phyloP scores from a whole-genome alignment of 805 yeast species.

The Tetrapisispora iriomotensis region DNA sequence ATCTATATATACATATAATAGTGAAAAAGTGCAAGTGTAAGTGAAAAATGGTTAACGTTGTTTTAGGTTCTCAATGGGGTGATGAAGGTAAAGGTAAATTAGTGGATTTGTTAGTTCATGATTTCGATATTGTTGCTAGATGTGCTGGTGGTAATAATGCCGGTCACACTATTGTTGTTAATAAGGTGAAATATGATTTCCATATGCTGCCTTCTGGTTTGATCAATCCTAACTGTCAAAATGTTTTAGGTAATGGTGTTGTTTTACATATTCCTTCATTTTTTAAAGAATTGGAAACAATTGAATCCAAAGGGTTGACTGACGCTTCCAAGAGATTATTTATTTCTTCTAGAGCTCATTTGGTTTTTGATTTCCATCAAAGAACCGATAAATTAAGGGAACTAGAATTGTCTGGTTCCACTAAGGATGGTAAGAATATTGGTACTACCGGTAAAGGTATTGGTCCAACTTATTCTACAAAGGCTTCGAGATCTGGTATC shows the following conservation, averaged over 20 bases:
- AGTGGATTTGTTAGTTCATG: conserved; percentile 89
- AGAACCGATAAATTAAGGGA: conserved; percentile 92
- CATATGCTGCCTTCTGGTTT: conserved; percentile 99
- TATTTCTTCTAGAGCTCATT: conserved; percentile 86
- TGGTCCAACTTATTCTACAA: conserved; percentile 96
- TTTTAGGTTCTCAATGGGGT: conserved; percentile 98
- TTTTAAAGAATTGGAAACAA: conserved; percentile 71
- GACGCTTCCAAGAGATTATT: conserved; percentile 58
- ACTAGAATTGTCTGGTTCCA: conserved; percentile 58
- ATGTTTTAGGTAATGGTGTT: conserved; percentile 91
- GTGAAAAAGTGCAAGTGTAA: neutral
- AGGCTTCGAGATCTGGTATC: conserved; percentile 92
- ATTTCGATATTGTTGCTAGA: conserved; percentile 93
- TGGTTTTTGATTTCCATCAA: conserved; percentile 97
- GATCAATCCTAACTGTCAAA: conserved; percentile 83
- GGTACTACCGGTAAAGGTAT: conserved; percentile 99
- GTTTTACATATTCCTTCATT: conserved; percentile 92
- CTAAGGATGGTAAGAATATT: conserved; percentile 61
- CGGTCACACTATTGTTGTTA: conserved; percentile 96
- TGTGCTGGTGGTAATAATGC: conserved; percentile 99
- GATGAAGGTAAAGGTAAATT: conserved; percentile 99
- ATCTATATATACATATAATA: neutral
- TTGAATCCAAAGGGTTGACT: conserved; percentile 71
- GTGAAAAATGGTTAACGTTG: conserved; percentile 52
- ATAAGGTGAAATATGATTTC: conserved; percentile 83